Percentiles rank a stretch among this genome's conserved stretches.
Conservation (phyloP, 495 filamentous ascomycete species). For the Podospora appendiculata region DNA sequence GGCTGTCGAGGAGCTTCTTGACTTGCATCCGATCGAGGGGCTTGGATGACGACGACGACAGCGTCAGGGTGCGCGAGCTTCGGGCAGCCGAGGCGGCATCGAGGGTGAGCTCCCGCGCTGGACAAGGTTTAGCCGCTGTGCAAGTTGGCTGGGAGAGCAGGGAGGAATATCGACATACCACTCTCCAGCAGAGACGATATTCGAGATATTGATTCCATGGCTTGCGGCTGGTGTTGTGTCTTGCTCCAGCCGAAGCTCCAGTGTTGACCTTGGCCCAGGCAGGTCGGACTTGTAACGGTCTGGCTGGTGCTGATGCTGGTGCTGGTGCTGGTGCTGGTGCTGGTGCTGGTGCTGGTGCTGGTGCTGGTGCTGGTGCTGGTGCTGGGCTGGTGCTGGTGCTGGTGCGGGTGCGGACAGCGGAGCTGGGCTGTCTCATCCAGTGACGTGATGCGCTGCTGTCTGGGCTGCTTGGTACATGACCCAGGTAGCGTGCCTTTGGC, state of each 20-base stretch:
- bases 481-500: too few relatives aligned
- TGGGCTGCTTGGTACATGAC: background rate
- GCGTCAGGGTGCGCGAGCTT: conserved; percentile 30
- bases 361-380: too few relatives aligned
- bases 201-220: conserved; percentile 89
- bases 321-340: too few relatives aligned
- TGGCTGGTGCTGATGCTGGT: background rate
- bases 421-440: background rate
- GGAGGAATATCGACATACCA: conserved; percentile 43
- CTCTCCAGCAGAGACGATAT: conserved; percentile 91
- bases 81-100: conserved; percentile 84
- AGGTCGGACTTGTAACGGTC: too few relatives aligned
- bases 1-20: conserved; percentile 89
- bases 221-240: background rate
- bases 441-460: background rate
- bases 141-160: too few relatives aligned
- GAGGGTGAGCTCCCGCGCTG: conserved; percentile 91
- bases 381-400: too few relatives aligned
- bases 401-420: too few relatives aligned
- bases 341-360: too few relatives aligned
- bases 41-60: conserved; percentile 24
- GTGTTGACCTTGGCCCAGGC: background rate
- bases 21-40: conserved; percentile 57
- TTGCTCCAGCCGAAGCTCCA: background rate
- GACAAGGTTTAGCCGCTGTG: background rate